Percentiles rank a stretch among this genome's conserved stretches.
Conservation (phyloP, 2,329 filamentous ascomycete species). For the Lecanicillium sp. region DNA sequence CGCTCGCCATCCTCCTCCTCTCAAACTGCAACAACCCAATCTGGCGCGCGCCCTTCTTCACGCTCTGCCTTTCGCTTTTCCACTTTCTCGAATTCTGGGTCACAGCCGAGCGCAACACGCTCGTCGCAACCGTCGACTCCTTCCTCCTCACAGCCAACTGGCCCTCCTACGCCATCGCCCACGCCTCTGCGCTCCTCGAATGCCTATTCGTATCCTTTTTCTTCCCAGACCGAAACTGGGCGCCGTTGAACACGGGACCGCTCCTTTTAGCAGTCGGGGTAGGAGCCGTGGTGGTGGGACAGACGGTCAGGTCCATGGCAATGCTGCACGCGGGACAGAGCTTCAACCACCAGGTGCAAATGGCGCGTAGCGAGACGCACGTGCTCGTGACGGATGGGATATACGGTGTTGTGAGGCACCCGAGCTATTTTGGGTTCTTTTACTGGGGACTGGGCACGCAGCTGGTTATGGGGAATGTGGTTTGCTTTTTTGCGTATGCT, state of each 20-base stretch:
- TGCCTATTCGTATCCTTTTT: slow-evolving; percentile 53
- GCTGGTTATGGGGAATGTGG: slow-evolving; percentile 72
- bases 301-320: slow-evolving; percentile 67
- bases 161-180: slow-evolving; percentile 73
- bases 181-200: slow-evolving; percentile 66
- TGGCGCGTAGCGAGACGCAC: slow-evolving; percentile 59
- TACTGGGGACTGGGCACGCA: slow-evolving; percentile 98
- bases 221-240: slow-evolving; percentile 41
- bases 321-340: slow-evolving; percentile 85
- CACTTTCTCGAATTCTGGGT: slow-evolving; percentile 97
- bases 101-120: slow-evolving; percentile 76
- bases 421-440: slow-evolving; percentile 96
- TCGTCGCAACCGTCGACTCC: slow-evolving; percentile 59
- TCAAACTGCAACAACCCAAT: slow-evolving; percentile 34
- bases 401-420: slow-evolving; percentile 71
- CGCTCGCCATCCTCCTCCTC: slow-evolving; percentile 23
- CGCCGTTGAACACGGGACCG: slow-evolving; percentile 33
- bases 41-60: slow-evolving; percentile 60
- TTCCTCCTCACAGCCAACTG: slow-evolving; percentile 86
- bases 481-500: slow-evolving; percentile 69
- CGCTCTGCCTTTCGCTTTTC: slow-evolving; percentile 64
- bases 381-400: slow-evolving; percentile 75
- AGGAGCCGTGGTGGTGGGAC: slow-evolving; percentile 57
- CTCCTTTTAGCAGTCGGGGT: slow-evolving; percentile 50
- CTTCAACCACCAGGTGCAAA: slow-evolving; percentile 85